Evolutionary conservation across 2,329 filamentous ascomycete species (phyloP).

Genomic region (Pseudocercospora fijiensis): DNA sequence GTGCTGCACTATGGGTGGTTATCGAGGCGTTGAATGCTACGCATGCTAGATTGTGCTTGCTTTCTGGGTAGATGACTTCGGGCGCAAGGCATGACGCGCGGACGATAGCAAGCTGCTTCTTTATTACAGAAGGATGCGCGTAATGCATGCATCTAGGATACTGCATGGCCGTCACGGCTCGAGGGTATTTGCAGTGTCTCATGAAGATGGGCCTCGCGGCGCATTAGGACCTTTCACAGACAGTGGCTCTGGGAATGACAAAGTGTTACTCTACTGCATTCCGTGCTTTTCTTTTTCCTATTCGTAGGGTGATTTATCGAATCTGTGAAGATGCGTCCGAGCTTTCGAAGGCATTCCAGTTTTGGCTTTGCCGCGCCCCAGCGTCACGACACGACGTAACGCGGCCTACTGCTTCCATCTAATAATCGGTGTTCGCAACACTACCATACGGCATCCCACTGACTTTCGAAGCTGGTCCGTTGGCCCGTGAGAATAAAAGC

Average conservation of each 20-base stretch:
- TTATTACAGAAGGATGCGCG: conserved; percentile 24
- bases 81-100: conserved; percentile 25
- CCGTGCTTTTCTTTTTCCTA: neutral
- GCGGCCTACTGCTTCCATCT: too few species aligned
- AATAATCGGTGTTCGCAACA: too few species aligned
- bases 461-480: too few species aligned
- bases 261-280: neutral
- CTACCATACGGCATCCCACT: too few species aligned
- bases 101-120: conserved; percentile 22
- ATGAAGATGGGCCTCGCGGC: neutral
- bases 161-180: neutral
- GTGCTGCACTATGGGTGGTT: conserved; percentile 14
- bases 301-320: too few species aligned
- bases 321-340: neutral
- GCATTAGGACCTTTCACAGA: conserved; percentile 11
- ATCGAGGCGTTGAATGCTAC: conserved; percentile 23
- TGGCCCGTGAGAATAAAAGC: too few species aligned
- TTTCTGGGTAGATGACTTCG: conserved; percentile 27
- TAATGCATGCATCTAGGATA: conserved; percentile 22
- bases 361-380: neutral
- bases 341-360: neutral
- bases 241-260: conserved; percentile 10
- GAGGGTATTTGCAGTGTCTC: neutral
- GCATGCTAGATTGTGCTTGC: conserved; percentile 29
- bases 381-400: neutral